Base-by-base conservation (phyloP, 225 moss, liverwort and hornwort genomes). In the Polytrichum formosum region DNA sequence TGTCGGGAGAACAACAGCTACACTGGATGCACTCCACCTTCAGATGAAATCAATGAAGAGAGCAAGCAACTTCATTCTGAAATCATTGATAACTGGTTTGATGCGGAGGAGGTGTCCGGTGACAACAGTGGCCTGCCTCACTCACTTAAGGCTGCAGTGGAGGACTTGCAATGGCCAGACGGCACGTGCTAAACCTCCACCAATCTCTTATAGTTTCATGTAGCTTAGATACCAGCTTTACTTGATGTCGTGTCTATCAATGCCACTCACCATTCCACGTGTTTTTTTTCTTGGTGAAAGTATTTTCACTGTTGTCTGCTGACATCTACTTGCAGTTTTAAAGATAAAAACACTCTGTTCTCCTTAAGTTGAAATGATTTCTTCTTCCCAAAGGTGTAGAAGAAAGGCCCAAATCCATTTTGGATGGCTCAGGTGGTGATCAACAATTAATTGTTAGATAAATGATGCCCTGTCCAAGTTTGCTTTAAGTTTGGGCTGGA, bases 111-210 rank as follows among this genome's bases (percentile, higher is more conserved):
- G 67, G 66, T 75, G 25, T 73, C 67, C 13, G 61, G 56, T 55
- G 74, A 67, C 37, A 74, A 79, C 28, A 75, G 73, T 70, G 77
- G 81, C 26, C 72, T 81, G 67, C 67, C 72, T 53, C 10, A 70
- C 35, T 87, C 87, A 30, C 70, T 87, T 35, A 81, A 84, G 72
- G 81, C 74, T 61, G 72, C 67, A 60, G 79, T 81, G 25, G 84
- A 87, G 76, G 87, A 87, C 35, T 77, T 25, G 63, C 81, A 84
- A 62, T 87, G 87, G 87, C 84, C 87, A 25, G 84, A 87, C 56
- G 84, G 87, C 67, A 79, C 84, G 54, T 79, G 84, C 66, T 87
- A 70, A 76, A 58, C 54, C 55, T 46, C 16, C 35, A 35, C 9
- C 35, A 35, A 35, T 46, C 46, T 46, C 13, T 16, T 16, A 46